Percentiles rank a stretch among this genome's conserved stretches.
These are phyloP conservation scores for Thermothielavioides terrestris DNA, from an alignment of 495 filamentous ascomycete species.

Conservation along the genomic window DNA sequence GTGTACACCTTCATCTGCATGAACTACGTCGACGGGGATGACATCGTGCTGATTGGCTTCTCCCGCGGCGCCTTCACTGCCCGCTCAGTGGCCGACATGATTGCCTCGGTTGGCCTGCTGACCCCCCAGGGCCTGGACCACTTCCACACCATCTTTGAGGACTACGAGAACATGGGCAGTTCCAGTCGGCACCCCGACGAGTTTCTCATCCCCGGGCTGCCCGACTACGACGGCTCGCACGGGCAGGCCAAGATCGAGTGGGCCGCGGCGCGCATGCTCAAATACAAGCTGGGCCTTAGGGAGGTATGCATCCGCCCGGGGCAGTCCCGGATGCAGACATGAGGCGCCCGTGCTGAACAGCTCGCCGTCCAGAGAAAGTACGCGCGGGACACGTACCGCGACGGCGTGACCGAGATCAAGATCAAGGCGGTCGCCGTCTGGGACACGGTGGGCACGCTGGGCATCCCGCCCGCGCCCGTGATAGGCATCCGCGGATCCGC, in stretches of 20 bases:
- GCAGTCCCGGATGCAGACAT: no score
- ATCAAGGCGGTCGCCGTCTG: slow-evolving; percentile 33
- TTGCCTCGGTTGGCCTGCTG: slow-evolving; percentile 51
- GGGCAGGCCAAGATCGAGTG: slow-evolving; percentile 24
- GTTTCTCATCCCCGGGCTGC: slow-evolving; percentile 13
- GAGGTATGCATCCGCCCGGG: neutral
- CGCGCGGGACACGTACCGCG: slow-evolving; percentile 21
- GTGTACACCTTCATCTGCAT: slow-evolving; percentile 56
- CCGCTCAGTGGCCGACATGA: slow-evolving; percentile 51
- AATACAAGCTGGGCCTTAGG: slow-evolving; percentile 22
- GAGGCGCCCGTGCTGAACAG: neutral
- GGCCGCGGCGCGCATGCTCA: slow-evolving; percentile 18
- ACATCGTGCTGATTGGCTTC: slow-evolving; percentile 61
- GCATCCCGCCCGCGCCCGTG: slow-evolving; percentile 27
- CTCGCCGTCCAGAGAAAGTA: slow-evolving; percentile 11
- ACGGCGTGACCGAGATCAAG: slow-evolving; percentile 23
- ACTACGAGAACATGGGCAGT: slow-evolving; percentile 33
- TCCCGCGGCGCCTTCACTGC: slow-evolving; percentile 64
- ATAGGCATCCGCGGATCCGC: slow-evolving; percentile 27
- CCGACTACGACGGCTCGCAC: slow-evolving; percentile 13
- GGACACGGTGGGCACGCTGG: slow-evolving; percentile 33
- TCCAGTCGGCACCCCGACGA: slow-evolving; percentile 11
- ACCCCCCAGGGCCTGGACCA: slow-evolving; percentile 50
- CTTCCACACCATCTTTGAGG: slow-evolving; percentile 52
- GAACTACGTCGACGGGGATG: slow-evolving; percentile 55